Conservation (phyloP, 306 rosid species). For the Abrus pulchellus region DNA sequence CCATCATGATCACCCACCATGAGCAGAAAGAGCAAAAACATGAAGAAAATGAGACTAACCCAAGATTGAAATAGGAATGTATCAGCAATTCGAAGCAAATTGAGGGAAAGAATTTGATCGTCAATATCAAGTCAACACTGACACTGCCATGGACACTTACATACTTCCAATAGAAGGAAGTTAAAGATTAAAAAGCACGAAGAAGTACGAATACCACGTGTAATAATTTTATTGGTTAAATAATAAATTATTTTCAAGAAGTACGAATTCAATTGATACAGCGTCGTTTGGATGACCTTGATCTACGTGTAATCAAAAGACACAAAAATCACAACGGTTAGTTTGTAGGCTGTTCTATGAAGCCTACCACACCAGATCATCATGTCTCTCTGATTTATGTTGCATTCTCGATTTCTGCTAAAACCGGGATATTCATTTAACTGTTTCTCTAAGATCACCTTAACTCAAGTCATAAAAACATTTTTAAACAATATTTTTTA, state of each 20-base stretch:
- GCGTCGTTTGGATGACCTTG: not conserved
- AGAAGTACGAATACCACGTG: too few relatives aligned
- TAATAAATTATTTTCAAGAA: too few relatives aligned
- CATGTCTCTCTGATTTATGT: too few relatives aligned
- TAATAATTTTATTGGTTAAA: too few relatives aligned
- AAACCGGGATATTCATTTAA: not conserved
- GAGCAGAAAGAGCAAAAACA: not conserved
- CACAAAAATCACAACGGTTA: not conserved
- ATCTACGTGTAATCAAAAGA: too few relatives aligned
- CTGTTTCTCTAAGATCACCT: too few relatives aligned
- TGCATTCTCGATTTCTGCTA: too few relatives aligned
- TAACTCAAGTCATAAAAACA: too few relatives aligned
- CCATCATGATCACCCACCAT: not conserved
- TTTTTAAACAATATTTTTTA: too few relatives aligned
- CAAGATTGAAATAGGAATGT: not conserved
- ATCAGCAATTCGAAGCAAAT: not conserved
- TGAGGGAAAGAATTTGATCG: not conserved
- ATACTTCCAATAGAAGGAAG: not conserved
- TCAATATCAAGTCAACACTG: conserved; percentile 44
- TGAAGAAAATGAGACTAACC: conserved; percentile 14
- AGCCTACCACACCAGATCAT: not conserved
- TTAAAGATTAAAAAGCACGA: not conserved
- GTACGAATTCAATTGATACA: not conserved
- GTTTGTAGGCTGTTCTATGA: not conserved
- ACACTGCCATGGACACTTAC: not conserved